Conservation (phyloP, 495 filamentous ascomycete genomes). For the Penicillium antarcticum region DNA sequence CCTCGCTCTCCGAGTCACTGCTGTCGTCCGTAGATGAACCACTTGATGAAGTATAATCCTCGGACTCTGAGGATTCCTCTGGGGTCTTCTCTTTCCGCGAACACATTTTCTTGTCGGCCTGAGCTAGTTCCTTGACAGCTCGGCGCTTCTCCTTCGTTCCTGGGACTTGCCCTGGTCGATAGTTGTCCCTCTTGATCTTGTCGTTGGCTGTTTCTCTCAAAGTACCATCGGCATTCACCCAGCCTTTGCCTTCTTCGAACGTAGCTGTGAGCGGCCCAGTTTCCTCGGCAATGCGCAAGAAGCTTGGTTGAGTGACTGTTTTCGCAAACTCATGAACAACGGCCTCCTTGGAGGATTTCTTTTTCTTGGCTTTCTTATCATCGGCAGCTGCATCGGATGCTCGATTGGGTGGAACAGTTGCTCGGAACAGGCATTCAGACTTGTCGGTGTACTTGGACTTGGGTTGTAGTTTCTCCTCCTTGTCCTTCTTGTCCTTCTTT, state of each 20-base stretch:
- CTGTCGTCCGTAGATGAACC: slow-evolving; percentile 35
- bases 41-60: slow-evolving; percentile 48
- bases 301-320: slow-evolving; percentile 72
- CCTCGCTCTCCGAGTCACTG: slow-evolving; percentile 25
- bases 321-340: slow-evolving; percentile 80
- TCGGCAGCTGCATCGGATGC: slow-evolving; percentile 22
- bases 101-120: background rate
- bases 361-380: slow-evolving; percentile 47
- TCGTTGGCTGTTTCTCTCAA: slow-evolving; percentile 59
- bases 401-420: slow-evolving; percentile 66
- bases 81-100: slow-evolving; percentile 9
- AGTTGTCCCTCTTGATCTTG: slow-evolving; percentile 30
- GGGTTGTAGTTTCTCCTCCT: slow-evolving; percentile 55
- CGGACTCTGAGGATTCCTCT: slow-evolving; percentile 27
- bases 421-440: slow-evolving; percentile 76
- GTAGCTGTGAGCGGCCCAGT: slow-evolving; percentile 28
- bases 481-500: slow-evolving; percentile 48
- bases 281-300: slow-evolving; percentile 54
- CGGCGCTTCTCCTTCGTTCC: slow-evolving; percentile 38
- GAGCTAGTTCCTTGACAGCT: slow-evolving; percentile 2
- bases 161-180: slow-evolving; percentile 33
- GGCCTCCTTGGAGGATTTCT: slow-evolving; percentile 51
- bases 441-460: slow-evolving; percentile 77
- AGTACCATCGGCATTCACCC: slow-evolving; percentile 78
- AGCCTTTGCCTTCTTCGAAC: slow-evolving; percentile 71